Evolutionary conservation across 2,329 filamentous ascomycete species (phyloP), one percentile per base, ranked within the genome.

Genomic region (Neofusicoccum parvum): DNA sequence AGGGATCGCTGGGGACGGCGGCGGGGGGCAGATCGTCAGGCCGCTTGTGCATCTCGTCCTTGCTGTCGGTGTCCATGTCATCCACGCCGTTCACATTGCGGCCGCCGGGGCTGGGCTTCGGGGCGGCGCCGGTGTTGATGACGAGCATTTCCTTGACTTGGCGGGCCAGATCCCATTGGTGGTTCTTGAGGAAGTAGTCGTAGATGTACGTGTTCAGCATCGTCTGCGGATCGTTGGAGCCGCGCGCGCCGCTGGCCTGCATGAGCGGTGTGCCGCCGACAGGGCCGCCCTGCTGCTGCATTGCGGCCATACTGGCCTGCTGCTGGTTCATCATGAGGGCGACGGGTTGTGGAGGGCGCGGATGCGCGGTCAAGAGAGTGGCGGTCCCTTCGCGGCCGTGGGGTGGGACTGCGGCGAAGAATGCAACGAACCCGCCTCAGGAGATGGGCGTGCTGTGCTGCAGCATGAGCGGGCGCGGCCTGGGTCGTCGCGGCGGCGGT

Each of bases 181-280:
- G 86, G 77, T 92, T 91, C 73, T 91, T 92, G 70, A 97, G 83
- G 70, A 98, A 94, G 77, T 95, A 94, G 74, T 95, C 92, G 83
- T 94, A 95, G 70, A 95, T 95, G 77, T 94, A 94, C 20, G 92
- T 94, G 80, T 94, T 94, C 60, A 95, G 85, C 67, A 88, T 80
- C 56, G 84, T 86, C 69, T 78, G 74, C 67, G 79, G 78, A 67
- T 80, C 76, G 34, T 73, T 68, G 76, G 74, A 75, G 32, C 73
- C 80, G 69, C 71, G 73, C 76, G 72, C 75, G 71, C 41, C 65
- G 77, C 72, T 65, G 79, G 79, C 69, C 75, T 86, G 88, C 87
- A 90, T 90, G 85, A 90, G 89, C 74, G 85, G 85, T 74, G 82
- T 82, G 72, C 84, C 85, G 70, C 88, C 88, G 67, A 90, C 87